phyloP scores from a whole-genome alignment of 345 rosid species.

The Eutrema yunnanense region DNA sequence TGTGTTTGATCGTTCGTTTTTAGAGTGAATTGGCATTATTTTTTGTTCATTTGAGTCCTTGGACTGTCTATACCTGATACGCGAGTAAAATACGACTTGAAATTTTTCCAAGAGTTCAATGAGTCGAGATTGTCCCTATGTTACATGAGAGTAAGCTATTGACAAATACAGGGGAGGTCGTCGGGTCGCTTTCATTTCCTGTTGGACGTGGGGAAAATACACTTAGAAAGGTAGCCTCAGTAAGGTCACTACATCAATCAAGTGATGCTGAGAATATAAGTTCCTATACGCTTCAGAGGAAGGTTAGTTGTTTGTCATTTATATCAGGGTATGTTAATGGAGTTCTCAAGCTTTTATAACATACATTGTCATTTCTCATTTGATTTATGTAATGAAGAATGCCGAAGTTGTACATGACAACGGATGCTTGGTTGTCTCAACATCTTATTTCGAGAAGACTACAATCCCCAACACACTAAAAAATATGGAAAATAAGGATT shows the following conservation, averaged over 20 bases:
- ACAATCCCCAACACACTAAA: slow-evolving; percentile 43
- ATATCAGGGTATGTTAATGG: slow-evolving; percentile 1
- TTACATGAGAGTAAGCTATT: slow-evolving; percentile 22
- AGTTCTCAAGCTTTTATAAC: slow-evolving; percentile 6
- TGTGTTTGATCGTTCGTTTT: slow-evolving; percentile 1
- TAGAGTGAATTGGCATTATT: background rate
- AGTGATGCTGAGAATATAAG: slow-evolving; percentile 45
- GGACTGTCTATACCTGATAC: slow-evolving; percentile 2
- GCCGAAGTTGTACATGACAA: slow-evolving; percentile 44
- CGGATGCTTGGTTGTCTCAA: slow-evolving; percentile 66
- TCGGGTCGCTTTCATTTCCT: slow-evolving; percentile 81
- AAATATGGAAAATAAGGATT: slow-evolving; percentile 41
- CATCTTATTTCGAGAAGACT: slow-evolving; percentile 75
- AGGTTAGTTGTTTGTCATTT: slow-evolving; percentile 43
- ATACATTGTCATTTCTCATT: slow-evolving; percentile 5
- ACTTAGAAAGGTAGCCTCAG: slow-evolving; percentile 74
- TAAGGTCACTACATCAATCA: slow-evolving; percentile 61
- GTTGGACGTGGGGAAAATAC: slow-evolving; percentile 58
- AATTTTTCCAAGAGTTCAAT: slow-evolving; percentile 1
- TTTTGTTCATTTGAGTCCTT: slow-evolving; percentile 1
- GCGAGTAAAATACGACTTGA: background rate
- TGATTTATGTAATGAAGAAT: slow-evolving; percentile 44
- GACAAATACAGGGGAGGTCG: slow-evolving; percentile 81
- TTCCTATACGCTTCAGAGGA: slow-evolving; percentile 60
- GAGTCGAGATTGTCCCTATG: slow-evolving; percentile 3